Base-by-base conservation (phyloP, 306 rosid genomes). In the Mimosa bimucronata region DNA sequence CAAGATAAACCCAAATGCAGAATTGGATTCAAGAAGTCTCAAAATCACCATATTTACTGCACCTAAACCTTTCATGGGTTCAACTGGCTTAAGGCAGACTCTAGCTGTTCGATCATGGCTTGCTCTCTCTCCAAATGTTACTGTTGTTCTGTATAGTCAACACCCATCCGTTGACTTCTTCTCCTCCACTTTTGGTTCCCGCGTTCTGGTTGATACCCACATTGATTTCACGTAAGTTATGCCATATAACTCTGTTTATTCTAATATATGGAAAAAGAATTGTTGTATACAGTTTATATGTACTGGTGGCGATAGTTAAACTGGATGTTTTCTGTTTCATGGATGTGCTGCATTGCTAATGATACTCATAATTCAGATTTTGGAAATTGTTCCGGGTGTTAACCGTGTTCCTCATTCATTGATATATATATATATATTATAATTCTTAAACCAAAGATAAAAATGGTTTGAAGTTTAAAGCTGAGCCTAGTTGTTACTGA, bases 71-170 rank as follows among this genome's bases (percentile, higher is more conserved):
- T 95, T 92, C 81, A 73, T 29, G 15, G 94, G 90, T 31, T 85
- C 88, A 31, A 58, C 76, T 70, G 94, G 89, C 37, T 81, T 30
- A 73, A 90, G 86, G 73, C 98, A 95, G 82, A 76, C 78, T 65
- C 80, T 89, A 2, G 96, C 98, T 50, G 52, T 95, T 84, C 88
- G 82, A 75, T 92, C 98, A 28, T 92, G 98, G 98, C 91, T 95
- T 75, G 94, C 92, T 84, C 61, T 95, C 38, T 89, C 94, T 66
- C 87, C 92, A 10, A 67, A 78, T 64, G 78, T 91, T 72, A 61
- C 81, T 0, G 91, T 92, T 69, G 88, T 92, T 81, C 81, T 95
- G 50, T 92, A 66, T 71, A 89, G 94, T 82, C 90, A 83, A 77
- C 87, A 95, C 81, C 86, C 91, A 73, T 91, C 98, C 6, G 96